Base-by-base conservation (phyloP, 2,329 filamentous ascomycete genomes). In the Aureobasidium sp. region DNA sequence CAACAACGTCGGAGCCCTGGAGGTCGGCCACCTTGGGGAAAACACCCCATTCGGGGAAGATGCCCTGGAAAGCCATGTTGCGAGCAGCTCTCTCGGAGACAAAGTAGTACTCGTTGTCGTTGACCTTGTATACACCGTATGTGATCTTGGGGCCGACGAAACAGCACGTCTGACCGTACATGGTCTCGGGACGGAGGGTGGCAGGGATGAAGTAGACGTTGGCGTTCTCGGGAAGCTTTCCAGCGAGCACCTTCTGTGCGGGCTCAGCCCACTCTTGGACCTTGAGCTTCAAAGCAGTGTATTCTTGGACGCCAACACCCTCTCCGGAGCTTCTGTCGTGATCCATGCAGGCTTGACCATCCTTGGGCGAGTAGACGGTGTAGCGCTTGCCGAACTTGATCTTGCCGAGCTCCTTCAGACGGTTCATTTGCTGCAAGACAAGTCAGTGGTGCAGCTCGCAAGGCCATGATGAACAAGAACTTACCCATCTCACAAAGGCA, bases 381-480 rank as follows among this genome's bases (percentile, higher is more conserved):
- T 96, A 95, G 63, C 90, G 77, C 74, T 89, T 93, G 53, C 89
- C 90, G 64, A 93, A 94, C 71, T 90, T 88, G 71, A 97, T 91
- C 77, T 96, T 97, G 63, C 87, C 81, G 57, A 95, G 74, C 66
- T 93, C 87, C 70, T 86, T 88, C 48, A 97, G 79, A 58, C 88
- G 86, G 68, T 87, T 90, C 88, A 97, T 96, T 72, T 97, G 93
- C 93, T 93, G n/a, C n/a, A n/a, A n/a, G n/a, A n/a, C n/a, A n/a
- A n/a, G n/a, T n/a, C n/a, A 29, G 27, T 8, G 27, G 12, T 8
- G 27, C 7, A 12, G 27, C 12, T 29, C 7, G 27, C 27, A 29
- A 2, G 27, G 27, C 12, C 27, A 7, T 29, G 3, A 12, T 12
- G 27, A 29, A 12, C 27, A 29, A 7, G 27, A 29, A 29, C 27